These are phyloP conservation scores for Cystobasidium sp. DNA, from an alignment of 1,284 basidiomycete species.

Conservation along the genomic window DNA sequence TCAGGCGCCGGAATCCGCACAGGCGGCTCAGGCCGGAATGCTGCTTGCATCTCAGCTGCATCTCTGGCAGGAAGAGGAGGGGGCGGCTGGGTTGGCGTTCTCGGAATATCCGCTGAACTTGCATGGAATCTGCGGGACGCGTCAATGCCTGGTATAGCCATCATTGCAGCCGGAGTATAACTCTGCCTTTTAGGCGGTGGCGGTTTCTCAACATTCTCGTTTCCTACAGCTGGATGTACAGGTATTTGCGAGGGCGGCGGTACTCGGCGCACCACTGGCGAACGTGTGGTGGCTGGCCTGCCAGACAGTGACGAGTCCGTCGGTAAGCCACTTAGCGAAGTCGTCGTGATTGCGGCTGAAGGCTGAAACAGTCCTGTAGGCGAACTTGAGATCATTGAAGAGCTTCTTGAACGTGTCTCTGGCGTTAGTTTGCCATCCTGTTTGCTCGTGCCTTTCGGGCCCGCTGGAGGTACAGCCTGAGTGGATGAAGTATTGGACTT, in stretches of 20 bases:
- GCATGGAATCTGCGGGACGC: conserved; percentile 24
- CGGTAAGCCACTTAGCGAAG: conserved; percentile 1
- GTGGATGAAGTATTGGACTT: too few relatives aligned
- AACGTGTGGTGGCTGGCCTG: neutral
- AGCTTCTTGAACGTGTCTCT: neutral
- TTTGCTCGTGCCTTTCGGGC: neutral
- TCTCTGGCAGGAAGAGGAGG: conserved; percentile 15
- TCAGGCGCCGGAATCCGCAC: neutral
- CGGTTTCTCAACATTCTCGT: neutral
- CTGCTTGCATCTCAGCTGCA: neutral
- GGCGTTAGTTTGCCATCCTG: neutral
- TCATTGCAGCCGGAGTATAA: conserved; percentile 46
- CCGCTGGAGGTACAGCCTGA: too few relatives aligned
- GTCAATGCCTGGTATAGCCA: conserved; percentile 44
- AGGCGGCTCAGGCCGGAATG: neutral
- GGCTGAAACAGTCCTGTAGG: conserved; percentile 17
- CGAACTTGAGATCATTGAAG: conserved; percentile 11
- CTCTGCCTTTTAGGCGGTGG: conserved; percentile 21
- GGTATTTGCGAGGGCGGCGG: conserved; percentile 25
- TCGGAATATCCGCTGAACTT: conserved; percentile 22
- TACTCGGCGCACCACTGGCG: conserved; percentile 16
- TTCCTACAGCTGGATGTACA: conserved; percentile 10
- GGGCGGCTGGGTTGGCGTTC: neutral
- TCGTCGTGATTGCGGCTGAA: conserved; percentile 16
- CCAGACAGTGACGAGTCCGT: conserved; percentile 25